Base-by-base conservation (phyloP, 2,329 filamentous ascomycete genomes). In the Scytalidium lignicola region DNA sequence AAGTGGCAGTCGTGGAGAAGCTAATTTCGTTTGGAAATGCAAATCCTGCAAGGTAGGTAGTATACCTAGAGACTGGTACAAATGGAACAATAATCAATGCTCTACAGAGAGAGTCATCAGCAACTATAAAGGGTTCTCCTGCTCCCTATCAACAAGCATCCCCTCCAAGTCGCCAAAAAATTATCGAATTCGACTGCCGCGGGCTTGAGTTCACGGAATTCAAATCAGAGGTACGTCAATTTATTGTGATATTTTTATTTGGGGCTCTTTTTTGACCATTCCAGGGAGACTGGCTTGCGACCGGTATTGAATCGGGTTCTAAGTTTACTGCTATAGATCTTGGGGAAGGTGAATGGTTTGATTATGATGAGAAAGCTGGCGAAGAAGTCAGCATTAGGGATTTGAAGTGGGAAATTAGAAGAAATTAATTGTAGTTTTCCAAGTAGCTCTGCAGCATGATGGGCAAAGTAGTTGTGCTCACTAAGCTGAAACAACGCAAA, bases 1-100 rank as follows among this genome's bases (percentile, higher is more conserved):
- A 67, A 93, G 89, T 55, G 91, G 91, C 29, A 96, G 91, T 67
- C 82, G 90, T 62, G 93, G 93, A 56, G 91, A 97, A 69, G 93
- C 93, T 53, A 97, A 97, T 70, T 99, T 99, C 69, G 93, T 99
- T n/a, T 99, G 93, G 92, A 91, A 84, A 68, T 99, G 93, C 79
- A 96, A 95, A 71, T 92, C 93, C 66, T 99, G 93, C 83, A 95
- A 93, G 81, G 90, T 93, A 58, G 23, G 71, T 66, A 17, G 41
- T 28, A 39, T 6, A 20, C n/a, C 26, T 45, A 13, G 2, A 12
- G 23, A 43, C 2, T 3, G 9, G 12, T 17, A 26, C 48, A 53
- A 44, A 58, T 13, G 18, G 17, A 17, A 1, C 39, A 29, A 18
- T 26, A n/a, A 37, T 37, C 46, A 46, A 18, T 29, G 10, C 42